Conservation (phyloP, 2,329 filamentous ascomycete genomes). For the Paecilomyces sp. region DNA sequence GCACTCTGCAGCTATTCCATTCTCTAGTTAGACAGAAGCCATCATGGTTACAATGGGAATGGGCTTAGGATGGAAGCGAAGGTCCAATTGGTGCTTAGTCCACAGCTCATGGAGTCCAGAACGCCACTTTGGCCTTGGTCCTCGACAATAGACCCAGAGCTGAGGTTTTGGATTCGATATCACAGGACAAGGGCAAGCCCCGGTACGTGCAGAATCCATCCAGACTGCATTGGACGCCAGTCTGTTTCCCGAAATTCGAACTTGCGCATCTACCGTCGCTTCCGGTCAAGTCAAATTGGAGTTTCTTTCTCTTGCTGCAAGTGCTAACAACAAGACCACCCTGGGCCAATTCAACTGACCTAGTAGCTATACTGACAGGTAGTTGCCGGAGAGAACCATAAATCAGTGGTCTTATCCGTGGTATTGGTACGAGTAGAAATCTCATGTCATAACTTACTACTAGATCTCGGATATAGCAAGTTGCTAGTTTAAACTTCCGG, state of each 20-base stretch:
- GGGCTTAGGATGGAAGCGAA: neutral
- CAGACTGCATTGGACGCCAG: neutral
- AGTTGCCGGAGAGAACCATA: too few species aligned
- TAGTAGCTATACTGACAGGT: too few species aligned
- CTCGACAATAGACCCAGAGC: neutral
- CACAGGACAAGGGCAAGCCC: neutral
- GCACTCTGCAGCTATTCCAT: neutral
- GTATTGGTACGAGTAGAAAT: too few species aligned
- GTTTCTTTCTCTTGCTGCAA: neutral
- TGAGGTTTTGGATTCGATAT: neutral
- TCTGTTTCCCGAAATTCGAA: neutral
- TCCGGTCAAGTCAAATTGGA: neutral
- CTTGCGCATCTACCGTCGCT: neutral
- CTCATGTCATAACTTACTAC: too few species aligned
- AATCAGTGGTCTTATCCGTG: too few species aligned
- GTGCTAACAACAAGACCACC: neutral
- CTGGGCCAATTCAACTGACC: neutral
- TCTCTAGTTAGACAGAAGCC: neutral
- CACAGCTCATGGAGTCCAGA: neutral
- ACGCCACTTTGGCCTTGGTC: neutral
- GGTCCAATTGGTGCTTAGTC: neutral
- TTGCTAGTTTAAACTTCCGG: too few species aligned
- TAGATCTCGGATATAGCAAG: too few species aligned
- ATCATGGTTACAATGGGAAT: neutral
- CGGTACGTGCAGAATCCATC: neutral